Conservation (phyloP, 2,329 filamentous ascomycete species). For the Allantophomopsis cytisporea region DNA sequence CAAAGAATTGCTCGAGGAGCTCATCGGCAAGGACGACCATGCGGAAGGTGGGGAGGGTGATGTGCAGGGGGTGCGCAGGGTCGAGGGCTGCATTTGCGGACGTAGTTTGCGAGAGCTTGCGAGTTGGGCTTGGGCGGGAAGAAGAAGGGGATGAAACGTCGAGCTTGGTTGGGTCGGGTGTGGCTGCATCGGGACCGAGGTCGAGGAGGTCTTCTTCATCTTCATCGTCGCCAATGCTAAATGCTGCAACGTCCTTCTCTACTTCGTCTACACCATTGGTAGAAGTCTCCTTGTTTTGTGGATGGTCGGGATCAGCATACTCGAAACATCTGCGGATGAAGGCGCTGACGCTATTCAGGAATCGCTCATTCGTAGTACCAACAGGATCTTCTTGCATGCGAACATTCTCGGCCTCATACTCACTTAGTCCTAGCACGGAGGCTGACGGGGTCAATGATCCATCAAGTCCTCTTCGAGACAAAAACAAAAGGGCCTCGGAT, state of each 20-base stretch:
- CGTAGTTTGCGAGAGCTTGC: conserved; percentile 50
- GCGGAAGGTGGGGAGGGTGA: conserved; percentile 92
- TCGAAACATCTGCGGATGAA: conserved; percentile 97
- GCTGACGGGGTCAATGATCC: conserved; percentile 55
- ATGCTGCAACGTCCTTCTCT: conserved; percentile 26
- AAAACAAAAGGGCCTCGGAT: conserved; percentile 84
- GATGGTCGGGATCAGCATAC: conserved; percentile 87
- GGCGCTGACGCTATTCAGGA: conserved; percentile 83
- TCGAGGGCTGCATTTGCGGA: conserved; percentile 84
- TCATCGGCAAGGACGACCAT: conserved; percentile 98
- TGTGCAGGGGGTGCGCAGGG: conserved; percentile 83
- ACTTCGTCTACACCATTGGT: conserved; percentile 19
- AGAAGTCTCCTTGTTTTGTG: conserved; percentile 36
- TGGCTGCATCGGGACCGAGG: conserved; percentile 26
- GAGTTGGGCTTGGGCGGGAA: conserved; percentile 8
- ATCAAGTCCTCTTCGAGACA: conserved; percentile 78
- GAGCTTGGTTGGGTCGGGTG: conserved; percentile 6
- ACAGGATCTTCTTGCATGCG: conserved; percentile 21
- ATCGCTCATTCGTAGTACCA: conserved; percentile 69
- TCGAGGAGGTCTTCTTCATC: conserved; percentile 45
- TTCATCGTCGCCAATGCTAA: conserved; percentile 61
- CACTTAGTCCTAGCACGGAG: conserved; percentile 38
- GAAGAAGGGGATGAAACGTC: not conserved
- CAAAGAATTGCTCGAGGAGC: conserved; percentile 91
- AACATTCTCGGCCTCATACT: conserved; percentile 21